Evolutionary conservation across 2,329 filamentous ascomycete genomes (phyloP).

Genomic region (Didymella pinodella): DNA sequence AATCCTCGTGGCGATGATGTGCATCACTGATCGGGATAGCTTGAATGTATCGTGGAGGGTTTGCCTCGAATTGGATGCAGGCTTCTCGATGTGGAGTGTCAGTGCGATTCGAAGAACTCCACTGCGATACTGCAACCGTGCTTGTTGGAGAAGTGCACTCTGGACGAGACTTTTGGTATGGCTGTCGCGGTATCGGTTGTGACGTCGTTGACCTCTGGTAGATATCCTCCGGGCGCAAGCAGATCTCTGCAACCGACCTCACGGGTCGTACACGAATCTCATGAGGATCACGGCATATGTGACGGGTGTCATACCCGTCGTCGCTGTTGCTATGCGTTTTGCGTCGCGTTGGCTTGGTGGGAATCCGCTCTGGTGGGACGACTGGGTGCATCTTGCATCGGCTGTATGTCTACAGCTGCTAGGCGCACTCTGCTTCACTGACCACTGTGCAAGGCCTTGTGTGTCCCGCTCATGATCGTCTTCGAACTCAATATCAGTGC

Average conservation of each 20-base stretch:
- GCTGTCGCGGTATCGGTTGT: neutral
- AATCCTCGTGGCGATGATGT: neutral
- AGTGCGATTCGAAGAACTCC: neutral
- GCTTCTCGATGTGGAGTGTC: neutral
- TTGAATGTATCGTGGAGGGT: neutral
- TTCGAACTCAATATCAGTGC: neutral
- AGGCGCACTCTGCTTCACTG: neutral
- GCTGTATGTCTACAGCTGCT: neutral
- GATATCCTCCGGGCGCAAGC: neutral
- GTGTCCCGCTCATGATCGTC: neutral
- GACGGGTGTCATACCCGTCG: neutral
- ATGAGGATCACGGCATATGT: neutral
- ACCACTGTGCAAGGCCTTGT: neutral
- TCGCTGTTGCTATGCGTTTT: neutral
- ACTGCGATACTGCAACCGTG: neutral
- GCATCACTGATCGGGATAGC: neutral
- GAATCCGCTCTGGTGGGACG: neutral
- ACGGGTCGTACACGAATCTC: neutral
- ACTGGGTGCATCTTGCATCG: neutral
- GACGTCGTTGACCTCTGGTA: neutral
- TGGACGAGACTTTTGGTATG: neutral
- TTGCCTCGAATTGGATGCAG: neutral
- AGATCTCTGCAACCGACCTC: neutral
- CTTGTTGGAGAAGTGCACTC: neutral
- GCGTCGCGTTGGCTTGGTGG: neutral